Evolutionary conservation across 345 rosid species (phyloP).

Genomic region (Aegle marmelos): DNA sequence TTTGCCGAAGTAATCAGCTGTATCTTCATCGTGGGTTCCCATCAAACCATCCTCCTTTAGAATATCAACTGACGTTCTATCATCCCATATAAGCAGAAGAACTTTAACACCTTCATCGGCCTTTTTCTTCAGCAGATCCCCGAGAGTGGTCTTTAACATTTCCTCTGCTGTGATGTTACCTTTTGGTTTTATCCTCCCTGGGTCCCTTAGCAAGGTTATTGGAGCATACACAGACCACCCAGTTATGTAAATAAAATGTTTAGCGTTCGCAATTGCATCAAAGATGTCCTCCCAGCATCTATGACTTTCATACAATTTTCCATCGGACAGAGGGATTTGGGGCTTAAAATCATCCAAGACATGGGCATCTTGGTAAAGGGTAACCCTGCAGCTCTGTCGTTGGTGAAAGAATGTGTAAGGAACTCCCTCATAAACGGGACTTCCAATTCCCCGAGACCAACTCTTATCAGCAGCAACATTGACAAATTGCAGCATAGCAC

Average conservation of each 20-base stretch:
- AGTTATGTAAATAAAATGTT: conserved; percentile 60
- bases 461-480: conserved; percentile 24
- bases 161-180: conserved; percentile 5
- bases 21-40: conserved; percentile 77
- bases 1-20: conserved; percentile 43
- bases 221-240: conserved; percentile 78
- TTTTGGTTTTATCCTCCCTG: conserved; percentile 23
- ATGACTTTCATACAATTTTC: conserved; percentile 31
- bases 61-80: conserved; percentile 49
- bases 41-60: conserved; percentile 60
- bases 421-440: conserved; percentile 39
- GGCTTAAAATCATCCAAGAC: conserved; percentile 32
- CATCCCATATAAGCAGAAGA: conserved; percentile 82
- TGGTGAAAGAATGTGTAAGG: conserved; percentile 57
- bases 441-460: conserved; percentile 65
- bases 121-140: conserved; percentile 57
- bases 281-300: conserved; percentile 87
- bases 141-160: conserved; percentile 29
- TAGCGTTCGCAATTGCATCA: conserved; percentile 54
- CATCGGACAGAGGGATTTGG: conserved; percentile 9
- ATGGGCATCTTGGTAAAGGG: conserved; percentile 86
- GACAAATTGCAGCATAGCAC: conserved; percentile 42
- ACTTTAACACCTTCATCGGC: conserved; percentile 62
- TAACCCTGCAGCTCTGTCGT: conserved; percentile 57
- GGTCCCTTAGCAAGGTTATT: conserved; percentile 60